Conservation (phyloP, 805 yeast genomes). For the Zygoascus tannicola region DNA sequence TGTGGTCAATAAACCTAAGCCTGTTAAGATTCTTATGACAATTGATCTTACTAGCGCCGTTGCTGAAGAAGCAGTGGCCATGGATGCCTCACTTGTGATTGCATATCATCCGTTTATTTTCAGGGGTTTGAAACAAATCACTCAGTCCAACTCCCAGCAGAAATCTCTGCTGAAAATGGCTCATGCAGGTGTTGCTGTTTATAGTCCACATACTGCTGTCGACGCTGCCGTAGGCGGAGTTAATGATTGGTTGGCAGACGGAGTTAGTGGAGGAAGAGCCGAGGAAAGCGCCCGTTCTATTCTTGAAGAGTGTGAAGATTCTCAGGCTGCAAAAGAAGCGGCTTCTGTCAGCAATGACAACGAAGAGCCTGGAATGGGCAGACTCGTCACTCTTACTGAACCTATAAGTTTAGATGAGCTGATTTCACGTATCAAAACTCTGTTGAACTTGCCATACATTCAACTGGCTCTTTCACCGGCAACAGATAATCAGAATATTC, state of each 20-base stretch:
- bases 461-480: conserved; percentile 47
- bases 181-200: conserved; percentile 74
- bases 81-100: conserved; percentile 48
- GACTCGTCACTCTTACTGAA: conserved; percentile 43
- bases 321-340: not conserved
- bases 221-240: conserved; percentile 93
- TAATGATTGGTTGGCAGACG: conserved; percentile 79
- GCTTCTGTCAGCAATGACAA: conserved; percentile 39
- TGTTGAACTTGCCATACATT: conserved; percentile 44
- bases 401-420: conserved; percentile 38
- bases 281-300: conserved; percentile 19
- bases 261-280: conserved; percentile 33
- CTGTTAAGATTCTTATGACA: conserved; percentile 46
- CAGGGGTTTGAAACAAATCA: conserved; percentile 70
- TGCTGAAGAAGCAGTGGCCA: conserved; percentile 69
- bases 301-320: not conserved
- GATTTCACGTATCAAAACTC: conserved; percentile 43
- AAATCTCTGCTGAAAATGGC: conserved; percentile 61
- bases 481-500: conserved; percentile 22
- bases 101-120: conserved; percentile 93
- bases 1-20: conserved; percentile 6
- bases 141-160: conserved; percentile 72
- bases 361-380: conserved; percentile 71
- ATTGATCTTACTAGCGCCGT: conserved; percentile 80
- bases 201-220: conserved; percentile 92